phyloP scores from a whole-genome alignment of 257 asterid species.

The Nicotiana tomentosiformis region DNA sequence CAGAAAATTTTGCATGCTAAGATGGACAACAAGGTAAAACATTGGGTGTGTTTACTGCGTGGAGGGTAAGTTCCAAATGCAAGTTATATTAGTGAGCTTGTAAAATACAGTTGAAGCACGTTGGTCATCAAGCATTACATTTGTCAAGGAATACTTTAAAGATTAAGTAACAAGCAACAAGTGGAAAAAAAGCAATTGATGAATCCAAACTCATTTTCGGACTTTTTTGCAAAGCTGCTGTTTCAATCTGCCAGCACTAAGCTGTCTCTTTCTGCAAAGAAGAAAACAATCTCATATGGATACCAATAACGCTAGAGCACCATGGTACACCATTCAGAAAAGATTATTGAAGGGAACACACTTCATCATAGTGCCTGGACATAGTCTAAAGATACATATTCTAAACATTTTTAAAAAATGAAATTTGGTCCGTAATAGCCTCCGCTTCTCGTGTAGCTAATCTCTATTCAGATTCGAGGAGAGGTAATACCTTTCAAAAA shows the following conservation, averaged over 20 bases:
- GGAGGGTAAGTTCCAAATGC: background rate
- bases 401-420: background rate
- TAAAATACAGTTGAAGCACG: background rate
- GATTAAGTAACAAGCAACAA: background rate
- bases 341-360: background rate
- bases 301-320: background rate
- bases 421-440: background rate
- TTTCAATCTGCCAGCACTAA: background rate
- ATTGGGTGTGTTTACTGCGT: background rate
- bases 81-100: background rate
- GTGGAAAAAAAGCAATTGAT: background rate
- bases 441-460: background rate
- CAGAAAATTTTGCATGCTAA: conserved; percentile 23
- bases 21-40: conserved; percentile 7
- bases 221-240: background rate
- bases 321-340: background rate
- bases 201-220: background rate
- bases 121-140: background rate
- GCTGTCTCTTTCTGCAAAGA: background rate
- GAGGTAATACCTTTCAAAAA: background rate
- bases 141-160: background rate
- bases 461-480: background rate
- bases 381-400: background rate
- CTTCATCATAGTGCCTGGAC: background rate
- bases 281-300: background rate